Conservation (phyloP, 192 early-diverging fungal species). For the Coemansia sp. region DNA sequence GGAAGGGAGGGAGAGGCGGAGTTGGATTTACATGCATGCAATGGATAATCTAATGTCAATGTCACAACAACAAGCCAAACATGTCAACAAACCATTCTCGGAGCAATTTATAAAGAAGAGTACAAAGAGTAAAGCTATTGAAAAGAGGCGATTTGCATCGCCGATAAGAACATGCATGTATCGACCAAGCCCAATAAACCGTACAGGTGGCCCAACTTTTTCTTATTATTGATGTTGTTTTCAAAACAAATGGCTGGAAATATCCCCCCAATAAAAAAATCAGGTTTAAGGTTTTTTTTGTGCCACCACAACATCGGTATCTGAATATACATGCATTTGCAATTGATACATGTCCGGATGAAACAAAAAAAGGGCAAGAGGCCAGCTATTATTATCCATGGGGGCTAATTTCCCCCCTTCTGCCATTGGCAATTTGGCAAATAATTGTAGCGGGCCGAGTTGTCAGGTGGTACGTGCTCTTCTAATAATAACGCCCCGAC, state of each 20-base stretch:
- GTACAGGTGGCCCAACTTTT: background rate
- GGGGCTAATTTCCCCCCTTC: background rate
- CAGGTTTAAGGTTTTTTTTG: slow-evolving; percentile 15
- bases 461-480: slow-evolving; percentile 3
- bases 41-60: background rate
- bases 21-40: slow-evolving; percentile 8
- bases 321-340: background rate
- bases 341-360: slow-evolving; percentile 10
- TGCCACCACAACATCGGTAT: background rate
- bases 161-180: slow-evolving; percentile 10
- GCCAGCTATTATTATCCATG: slow-evolving; percentile 6
- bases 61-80: background rate
- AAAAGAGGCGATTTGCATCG: background rate
- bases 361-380: background rate
- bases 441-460: background rate
- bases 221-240: background rate
- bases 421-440: background rate
- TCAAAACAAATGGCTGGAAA: slow-evolving; percentile 1
- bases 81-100: slow-evolving; percentile 2
- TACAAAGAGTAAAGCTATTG: background rate
- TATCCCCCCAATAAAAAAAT: background rate
- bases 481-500: background rate
- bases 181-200: background rate
- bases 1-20: slow-evolving; percentile 3
- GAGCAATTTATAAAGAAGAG: background rate